phyloP scores from a whole-genome alignment of 2,329 filamentous ascomycete species.

The Trichoderma guizhouense region DNA sequence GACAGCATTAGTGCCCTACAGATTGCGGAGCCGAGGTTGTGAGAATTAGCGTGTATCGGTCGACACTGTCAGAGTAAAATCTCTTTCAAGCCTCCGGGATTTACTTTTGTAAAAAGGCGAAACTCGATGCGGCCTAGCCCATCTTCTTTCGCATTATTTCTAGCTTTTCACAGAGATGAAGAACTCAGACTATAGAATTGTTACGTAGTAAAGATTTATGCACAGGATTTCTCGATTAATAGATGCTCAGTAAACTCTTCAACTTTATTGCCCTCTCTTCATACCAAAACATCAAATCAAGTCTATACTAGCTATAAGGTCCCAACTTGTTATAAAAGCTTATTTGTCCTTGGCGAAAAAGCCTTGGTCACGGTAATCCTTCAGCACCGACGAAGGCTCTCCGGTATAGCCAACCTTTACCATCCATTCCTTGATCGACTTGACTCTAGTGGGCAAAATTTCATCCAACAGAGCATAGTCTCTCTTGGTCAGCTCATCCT shows the following conservation, averaged over 20 bases:
- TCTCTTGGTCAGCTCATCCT: background rate
- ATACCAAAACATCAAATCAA: background rate
- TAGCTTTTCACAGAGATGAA: too few relatives aligned
- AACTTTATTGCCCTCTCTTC: background rate
- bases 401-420: background rate
- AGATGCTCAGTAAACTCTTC: background rate
- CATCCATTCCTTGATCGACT: background rate
- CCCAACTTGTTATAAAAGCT: background rate
- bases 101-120: too few relatives aligned
- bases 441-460: background rate
- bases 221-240: background rate
- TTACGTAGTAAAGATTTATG: background rate
- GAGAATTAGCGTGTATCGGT: background rate
- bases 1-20: too few relatives aligned
- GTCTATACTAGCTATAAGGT: background rate
- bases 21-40: background rate
- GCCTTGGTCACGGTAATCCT: background rate
- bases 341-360: background rate
- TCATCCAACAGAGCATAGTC: background rate
- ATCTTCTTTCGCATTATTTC: too few relatives aligned
- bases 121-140: too few relatives aligned
- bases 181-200: too few relatives aligned
- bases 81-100: too few relatives aligned
- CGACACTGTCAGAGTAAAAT: too few relatives aligned
- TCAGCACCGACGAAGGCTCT: background rate